These are phyloP conservation scores for Arthrinium phaeospermum DNA, from an alignment of 2,329 filamentous ascomycete species.

Conservation along the genomic window DNA sequence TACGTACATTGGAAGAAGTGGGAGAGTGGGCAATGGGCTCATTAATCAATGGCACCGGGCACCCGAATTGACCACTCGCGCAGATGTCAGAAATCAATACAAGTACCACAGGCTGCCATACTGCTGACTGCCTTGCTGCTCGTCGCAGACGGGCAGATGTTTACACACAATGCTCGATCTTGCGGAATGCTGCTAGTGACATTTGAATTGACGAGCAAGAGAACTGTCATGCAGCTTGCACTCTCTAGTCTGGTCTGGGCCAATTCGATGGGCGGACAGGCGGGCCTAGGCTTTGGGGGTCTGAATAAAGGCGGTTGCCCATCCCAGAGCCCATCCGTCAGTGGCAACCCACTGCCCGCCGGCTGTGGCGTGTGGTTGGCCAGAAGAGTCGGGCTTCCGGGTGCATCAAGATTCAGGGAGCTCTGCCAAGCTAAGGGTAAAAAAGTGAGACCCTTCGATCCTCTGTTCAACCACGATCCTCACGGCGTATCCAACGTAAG, in stretches of 20 bases:
- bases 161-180: background rate
- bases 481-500: background rate
- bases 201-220: background rate
- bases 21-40: background rate
- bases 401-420: slow-evolving; percentile 4
- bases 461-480: slow-evolving; percentile 6
- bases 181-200: background rate
- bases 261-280: background rate
- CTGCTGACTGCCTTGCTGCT: too few relatives aligned
- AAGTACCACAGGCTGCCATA: too few relatives aligned
- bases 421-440: background rate
- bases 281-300: slow-evolving; percentile 2
- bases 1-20: background rate
- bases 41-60: background rate
- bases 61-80: background rate
- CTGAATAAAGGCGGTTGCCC: background rate
- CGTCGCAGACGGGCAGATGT: background rate
- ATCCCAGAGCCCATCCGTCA: slow-evolving; percentile 2
- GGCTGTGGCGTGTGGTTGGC: background rate
- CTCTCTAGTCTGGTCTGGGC: background rate
- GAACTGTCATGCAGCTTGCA: background rate
- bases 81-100: background rate
- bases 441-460: slow-evolving; percentile 5
- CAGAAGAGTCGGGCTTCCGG: background rate
- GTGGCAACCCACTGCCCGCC: background rate